Percentiles rank a stretch among this genome's conserved stretches.
Conservation (phyloP, 257 asterid genomes). For the Solanum sparsipilum region DNA sequence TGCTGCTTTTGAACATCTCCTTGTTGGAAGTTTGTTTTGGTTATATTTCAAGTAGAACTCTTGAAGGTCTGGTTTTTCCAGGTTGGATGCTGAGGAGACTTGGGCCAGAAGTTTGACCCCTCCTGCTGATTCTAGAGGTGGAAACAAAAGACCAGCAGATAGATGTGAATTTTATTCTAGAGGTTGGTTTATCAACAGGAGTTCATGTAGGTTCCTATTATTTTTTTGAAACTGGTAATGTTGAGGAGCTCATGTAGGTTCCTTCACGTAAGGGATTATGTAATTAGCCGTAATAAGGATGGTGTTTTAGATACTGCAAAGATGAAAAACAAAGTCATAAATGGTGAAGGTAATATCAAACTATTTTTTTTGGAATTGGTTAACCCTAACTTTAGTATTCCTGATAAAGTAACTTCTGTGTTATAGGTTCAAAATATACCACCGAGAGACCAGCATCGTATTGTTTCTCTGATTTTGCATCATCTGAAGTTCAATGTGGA, state of each 20-base stretch:
- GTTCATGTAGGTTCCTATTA: conserved; percentile 52
- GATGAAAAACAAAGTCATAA: conserved; percentile 18
- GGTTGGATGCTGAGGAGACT: conserved; percentile 36
- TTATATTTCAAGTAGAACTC: conserved; percentile 15
- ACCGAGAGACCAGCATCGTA: conserved; percentile 1
- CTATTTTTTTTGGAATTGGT: neutral
- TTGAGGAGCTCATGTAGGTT: conserved; percentile 50
- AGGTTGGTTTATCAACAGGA: conserved; percentile 90
- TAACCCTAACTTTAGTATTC: neutral
- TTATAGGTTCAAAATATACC: conserved; percentile 10
- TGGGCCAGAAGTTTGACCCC: conserved; percentile 44
- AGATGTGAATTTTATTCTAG: conserved; percentile 56
- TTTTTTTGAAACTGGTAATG: neutral
- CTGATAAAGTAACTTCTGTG: neutral
- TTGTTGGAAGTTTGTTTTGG: neutral
- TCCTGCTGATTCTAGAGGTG: conserved; percentile 25
- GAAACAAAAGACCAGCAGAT: conserved; percentile 40
- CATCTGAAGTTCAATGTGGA: conserved; percentile 27
- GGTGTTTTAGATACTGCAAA: conserved; percentile 26
- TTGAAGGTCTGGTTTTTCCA: conserved; percentile 37
- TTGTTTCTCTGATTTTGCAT: conserved; percentile 29
- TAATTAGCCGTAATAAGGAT: conserved; percentile 7
- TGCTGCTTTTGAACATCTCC: neutral
- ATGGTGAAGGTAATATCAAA: conserved; percentile 35
- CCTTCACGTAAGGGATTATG: conserved; percentile 41